These are phyloP conservation scores for Baeospora myosura DNA, from an alignment of 1,284 basidiomycete species.

Conservation along the genomic window DNA sequence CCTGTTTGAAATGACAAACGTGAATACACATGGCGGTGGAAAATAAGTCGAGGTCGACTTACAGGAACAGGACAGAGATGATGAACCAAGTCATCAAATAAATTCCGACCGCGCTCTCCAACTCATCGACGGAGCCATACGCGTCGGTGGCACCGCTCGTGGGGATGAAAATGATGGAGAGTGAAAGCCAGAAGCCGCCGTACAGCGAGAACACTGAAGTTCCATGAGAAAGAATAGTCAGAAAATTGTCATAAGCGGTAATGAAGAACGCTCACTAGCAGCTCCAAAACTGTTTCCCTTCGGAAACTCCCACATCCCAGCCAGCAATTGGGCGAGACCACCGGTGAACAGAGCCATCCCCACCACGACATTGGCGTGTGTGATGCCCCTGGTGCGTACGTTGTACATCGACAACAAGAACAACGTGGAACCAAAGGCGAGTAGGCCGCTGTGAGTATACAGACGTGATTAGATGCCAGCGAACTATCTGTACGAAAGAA, in stretches of 20 bases:
- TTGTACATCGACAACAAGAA: constrained; percentile 68
- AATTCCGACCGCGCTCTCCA: constrained; percentile 55
- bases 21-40: constrained; percentile 45
- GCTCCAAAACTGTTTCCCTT: constrained; percentile 66
- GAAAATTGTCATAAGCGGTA: background rate
- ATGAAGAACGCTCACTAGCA: constrained; percentile 42
- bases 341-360: constrained; percentile 81
- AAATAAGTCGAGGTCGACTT: constrained; percentile 23
- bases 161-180: constrained; percentile 60
- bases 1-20: constrained; percentile 24
- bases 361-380: constrained; percentile 66
- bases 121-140: constrained; percentile 35
- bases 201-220: constrained; percentile 74
- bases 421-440: constrained; percentile 69
- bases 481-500: background rate
- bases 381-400: constrained; percentile 42
- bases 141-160: constrained; percentile 50
- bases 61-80: constrained; percentile 59
- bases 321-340: constrained; percentile 72
- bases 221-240: constrained; percentile 1
- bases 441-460: constrained; percentile 46
- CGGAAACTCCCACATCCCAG: constrained; percentile 80
- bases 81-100: constrained; percentile 68
- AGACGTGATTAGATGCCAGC: background rate
- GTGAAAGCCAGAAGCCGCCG: constrained; percentile 83